Evolutionary conservation across 1,139 yeast species (phyloP).

Genomic region (Saccharomyces pastorianus): DNA sequence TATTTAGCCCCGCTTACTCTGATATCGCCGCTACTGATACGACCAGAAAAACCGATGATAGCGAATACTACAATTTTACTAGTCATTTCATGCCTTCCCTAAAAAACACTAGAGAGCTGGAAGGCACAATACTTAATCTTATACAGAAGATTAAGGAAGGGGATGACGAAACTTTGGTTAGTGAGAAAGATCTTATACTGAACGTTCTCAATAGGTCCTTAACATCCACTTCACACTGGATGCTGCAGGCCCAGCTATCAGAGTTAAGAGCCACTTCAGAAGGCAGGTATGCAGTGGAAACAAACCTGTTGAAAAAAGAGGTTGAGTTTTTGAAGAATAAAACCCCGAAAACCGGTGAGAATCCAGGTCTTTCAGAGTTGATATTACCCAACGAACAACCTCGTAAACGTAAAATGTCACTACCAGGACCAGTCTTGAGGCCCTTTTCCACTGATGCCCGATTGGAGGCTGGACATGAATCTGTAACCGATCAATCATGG

Average conservation of each 20-base stretch:
- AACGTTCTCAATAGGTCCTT: constrained; percentile 23
- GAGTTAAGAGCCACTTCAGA: constrained; percentile 19
- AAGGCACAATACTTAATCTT: constrained; percentile 14
- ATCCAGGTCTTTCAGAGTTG: not conserved
- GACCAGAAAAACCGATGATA: not conserved
- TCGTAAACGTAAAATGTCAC: not conserved
- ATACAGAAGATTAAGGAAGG: constrained; percentile 15
- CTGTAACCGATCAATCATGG: not conserved
- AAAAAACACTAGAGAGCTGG: constrained; percentile 20
- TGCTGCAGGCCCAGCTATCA: constrained; percentile 27
- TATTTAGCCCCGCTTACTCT: not conserved
- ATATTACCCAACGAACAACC: not conserved
- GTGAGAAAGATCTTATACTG: constrained; percentile 11
- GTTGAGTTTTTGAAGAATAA: constrained; percentile 20
- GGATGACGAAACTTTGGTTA: constrained; percentile 7
- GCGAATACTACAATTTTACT: not conserved
- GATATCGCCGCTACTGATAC: not conserved
- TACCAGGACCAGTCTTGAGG: not conserved
- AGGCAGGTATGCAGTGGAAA: constrained; percentile 23
- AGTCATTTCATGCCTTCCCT: constrained; percentile 15
- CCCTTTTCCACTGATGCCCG: not conserved
- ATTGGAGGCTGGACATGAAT: not conserved
- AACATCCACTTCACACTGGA: constrained; percentile 29
- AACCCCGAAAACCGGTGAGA: constrained; percentile 5
- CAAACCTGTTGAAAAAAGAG: constrained; percentile 19